Evolutionary conservation across 305 asterid species (phyloP).

Genomic region (Coffea humblotiana): DNA sequence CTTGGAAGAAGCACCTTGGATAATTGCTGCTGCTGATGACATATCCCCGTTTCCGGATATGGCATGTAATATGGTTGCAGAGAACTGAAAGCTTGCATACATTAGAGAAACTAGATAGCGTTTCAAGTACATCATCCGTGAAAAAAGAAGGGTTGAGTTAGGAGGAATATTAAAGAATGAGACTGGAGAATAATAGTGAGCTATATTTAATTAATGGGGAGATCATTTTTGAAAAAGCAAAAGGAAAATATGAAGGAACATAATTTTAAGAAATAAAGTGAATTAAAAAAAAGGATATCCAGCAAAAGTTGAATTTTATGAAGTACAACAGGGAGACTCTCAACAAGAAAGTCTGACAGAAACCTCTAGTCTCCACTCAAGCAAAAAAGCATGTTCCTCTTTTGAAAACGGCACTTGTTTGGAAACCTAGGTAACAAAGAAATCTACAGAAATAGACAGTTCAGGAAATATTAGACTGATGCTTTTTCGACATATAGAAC

Average conservation of each 20-base stretch:
- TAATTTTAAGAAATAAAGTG: neutral
- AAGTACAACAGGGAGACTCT: neutral
- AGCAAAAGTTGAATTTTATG: neutral
- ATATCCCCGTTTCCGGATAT: constrained; percentile 33
- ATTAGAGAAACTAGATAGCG: neutral
- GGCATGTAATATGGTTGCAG: constrained; percentile 53
- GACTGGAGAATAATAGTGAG: neutral
- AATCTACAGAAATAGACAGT: neutral
- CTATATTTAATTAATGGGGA: neutral
- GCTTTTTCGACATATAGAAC: neutral
- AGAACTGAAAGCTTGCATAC: constrained; percentile 29
- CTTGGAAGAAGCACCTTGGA: constrained; percentile 48
- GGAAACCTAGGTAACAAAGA: constrained; percentile 10
- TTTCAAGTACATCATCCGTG: neutral
- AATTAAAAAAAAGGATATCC: neutral
- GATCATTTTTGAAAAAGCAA: neutral
- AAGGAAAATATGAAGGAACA: neutral
- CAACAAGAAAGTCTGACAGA: neutral
- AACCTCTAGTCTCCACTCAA: neutral
- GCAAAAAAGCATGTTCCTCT: neutral
- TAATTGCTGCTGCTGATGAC: constrained; percentile 31
- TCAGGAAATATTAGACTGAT: neutral
- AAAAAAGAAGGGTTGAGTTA: neutral
- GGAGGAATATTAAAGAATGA: neutral
- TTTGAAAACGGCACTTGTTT: neutral